Conservation (phyloP, 2,329 filamentous ascomycete species). For the Lachnellula subtilissima region DNA sequence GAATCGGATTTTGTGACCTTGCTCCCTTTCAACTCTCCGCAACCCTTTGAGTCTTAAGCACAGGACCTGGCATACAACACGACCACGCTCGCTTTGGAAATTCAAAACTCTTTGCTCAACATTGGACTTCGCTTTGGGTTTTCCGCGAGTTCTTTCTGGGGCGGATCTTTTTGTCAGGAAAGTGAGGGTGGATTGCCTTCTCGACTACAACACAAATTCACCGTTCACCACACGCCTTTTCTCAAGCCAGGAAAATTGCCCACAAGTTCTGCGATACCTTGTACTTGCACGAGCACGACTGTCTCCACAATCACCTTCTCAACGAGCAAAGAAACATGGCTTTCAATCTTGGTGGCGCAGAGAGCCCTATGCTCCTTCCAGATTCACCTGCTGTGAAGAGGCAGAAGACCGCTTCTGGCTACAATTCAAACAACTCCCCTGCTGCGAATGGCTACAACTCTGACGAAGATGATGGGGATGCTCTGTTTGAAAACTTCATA, state of each 20-base stretch:
- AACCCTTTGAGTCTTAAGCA: too few relatives aligned
- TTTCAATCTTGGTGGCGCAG: constrained; percentile 10
- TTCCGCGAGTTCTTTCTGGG: neutral
- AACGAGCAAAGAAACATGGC: constrained; percentile 13
- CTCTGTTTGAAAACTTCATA: constrained; percentile 41
- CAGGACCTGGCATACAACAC: neutral
- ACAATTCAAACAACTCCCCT: constrained; percentile 23
- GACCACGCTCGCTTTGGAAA: neutral
- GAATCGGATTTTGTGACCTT: neutral
- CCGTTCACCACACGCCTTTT: neutral
- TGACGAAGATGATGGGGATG: constrained; percentile 42
- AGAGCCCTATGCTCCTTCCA: constrained; percentile 6
- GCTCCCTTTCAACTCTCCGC: too few relatives aligned
- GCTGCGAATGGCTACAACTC: constrained; percentile 31
- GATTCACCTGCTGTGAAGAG: constrained; percentile 29
- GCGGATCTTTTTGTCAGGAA: neutral
- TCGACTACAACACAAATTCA: neutral
- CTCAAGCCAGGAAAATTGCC: neutral
- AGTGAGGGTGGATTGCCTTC: neutral
- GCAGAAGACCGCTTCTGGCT: constrained; percentile 30
- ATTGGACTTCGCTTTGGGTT: neutral
- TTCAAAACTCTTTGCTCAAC: neutral
- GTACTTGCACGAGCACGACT: too few relatives aligned
- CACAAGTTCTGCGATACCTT: neutral
- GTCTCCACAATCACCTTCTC: neutral